These are phyloP conservation scores for Pseudogymnoascus sp. DNA, from an alignment of 2,329 filamentous ascomycete genomes.

Conservation along the genomic window DNA sequence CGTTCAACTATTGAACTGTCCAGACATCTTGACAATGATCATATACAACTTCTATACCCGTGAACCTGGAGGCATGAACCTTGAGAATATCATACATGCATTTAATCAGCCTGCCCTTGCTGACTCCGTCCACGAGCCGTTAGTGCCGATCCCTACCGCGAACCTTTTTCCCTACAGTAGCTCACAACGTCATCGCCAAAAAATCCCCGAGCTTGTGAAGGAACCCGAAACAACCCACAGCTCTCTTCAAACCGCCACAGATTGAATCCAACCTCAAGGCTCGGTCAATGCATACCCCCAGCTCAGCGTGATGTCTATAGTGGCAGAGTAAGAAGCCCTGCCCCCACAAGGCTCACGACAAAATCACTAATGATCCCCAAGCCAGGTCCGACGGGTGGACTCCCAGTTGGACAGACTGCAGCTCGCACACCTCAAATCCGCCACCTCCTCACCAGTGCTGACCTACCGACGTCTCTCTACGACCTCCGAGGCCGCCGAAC, in stretches of 20 bases:
- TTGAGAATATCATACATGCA: neutral
- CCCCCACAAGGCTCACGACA: conserved; percentile 7
- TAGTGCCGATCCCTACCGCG: neutral
- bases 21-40: neutral
- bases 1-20: neutral
- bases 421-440: conserved; percentile 34
- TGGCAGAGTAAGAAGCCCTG: conserved; percentile 34
- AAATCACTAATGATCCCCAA: conserved; percentile 11
- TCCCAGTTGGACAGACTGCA: conserved; percentile 57
- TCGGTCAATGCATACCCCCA: neutral
- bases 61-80: neutral
- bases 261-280: neutral
- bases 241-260: neutral
- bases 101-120: neutral
- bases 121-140: neutral
- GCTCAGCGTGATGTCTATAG: conserved; percentile 34
- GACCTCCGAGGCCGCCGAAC: conserved; percentile 18
- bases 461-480: conserved; percentile 26
- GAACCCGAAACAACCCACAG: neutral
- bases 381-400: conserved; percentile 54
- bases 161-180: neutral
- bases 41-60: neutral
- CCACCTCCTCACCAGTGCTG: conserved; percentile 19
- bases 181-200: conserved; percentile 2
- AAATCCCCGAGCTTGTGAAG: neutral